Evolutionary conservation across 2,329 filamentous ascomycete species (phyloP), one percentile per base, ranked within the genome.

Genomic region (Venturia asperata): DNA sequence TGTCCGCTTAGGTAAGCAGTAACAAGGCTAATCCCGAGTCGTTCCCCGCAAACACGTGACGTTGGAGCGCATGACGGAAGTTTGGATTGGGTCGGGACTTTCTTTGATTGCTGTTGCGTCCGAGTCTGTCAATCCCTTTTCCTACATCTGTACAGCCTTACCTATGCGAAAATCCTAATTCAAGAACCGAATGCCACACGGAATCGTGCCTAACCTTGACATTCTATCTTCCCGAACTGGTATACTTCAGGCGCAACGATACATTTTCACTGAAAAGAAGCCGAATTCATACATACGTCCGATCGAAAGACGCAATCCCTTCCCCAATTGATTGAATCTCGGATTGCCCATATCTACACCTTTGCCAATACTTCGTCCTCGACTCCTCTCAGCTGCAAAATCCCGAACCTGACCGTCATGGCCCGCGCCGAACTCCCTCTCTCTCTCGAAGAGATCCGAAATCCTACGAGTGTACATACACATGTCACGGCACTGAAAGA

Each of bases 401-500:
- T 3, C 10, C 5, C 27, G 15, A 37, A 19, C n/a, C 17, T 37
- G 17, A 58, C 30, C 52, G 3, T n/a, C 52, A 65, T 65, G 64
- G 64, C 64, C 13, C 64, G 64, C 19, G 55, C 52, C 47, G 37
- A 30, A 19, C 55, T 62, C 19, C 63, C 63, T 60, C 68, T 73
- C 19, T 74, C 74, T 64, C 72, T 78, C 67, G 67, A 69, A 42
- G 76, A 77, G 71, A 74, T 78, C 34, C 71, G 72, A 43, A 74
- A 72, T 55, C 74, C 76, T n/a, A 73, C 70, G 42, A 71, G 71
- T 13, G 70, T 72, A 43, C 71, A 75, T 62, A 73, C 75, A n/a
- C 78, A 79, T 67, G 72, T 80, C 49, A 78, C 81, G 34, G 84
- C 87, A 62, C 81, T 97, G 56, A 85, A 87, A 69, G 80, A 82